Conservation (phyloP, 2,329 filamentous ascomycete genomes). For the Arthrinium phaeospermum region DNA sequence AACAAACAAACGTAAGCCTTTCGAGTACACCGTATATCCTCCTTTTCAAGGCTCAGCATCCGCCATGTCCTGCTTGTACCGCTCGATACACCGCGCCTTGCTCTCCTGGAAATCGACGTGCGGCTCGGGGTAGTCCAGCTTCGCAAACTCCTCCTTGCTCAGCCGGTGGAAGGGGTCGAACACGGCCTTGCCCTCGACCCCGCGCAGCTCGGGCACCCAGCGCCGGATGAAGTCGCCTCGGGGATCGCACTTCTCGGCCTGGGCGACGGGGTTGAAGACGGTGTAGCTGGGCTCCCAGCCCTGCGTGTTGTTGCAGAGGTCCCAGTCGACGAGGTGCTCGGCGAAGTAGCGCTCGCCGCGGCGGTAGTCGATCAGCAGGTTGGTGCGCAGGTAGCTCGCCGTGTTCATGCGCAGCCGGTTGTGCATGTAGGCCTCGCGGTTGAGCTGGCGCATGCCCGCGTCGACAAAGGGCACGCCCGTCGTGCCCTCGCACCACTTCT, state of each 20-base stretch:
- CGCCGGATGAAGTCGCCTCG: conserved; percentile 68
- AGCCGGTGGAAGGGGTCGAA: conserved; percentile 69
- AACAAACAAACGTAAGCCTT: neutral
- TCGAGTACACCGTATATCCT: neutral
- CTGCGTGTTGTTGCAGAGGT: conserved; percentile 67
- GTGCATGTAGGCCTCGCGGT: conserved; percentile 65
- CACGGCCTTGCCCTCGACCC: conserved; percentile 62
- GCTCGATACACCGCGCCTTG: conserved; percentile 62
- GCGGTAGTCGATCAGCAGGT: conserved; percentile 69
- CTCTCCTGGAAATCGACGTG: conserved; percentile 67
- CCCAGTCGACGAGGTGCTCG: conserved; percentile 65
- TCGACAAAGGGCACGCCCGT: conserved; percentile 72
- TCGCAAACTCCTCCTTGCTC: conserved; percentile 53
- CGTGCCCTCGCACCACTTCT: conserved; percentile 63
- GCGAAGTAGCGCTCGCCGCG: conserved; percentile 70
- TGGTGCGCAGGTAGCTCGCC: conserved; percentile 67
- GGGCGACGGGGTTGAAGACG: conserved; percentile 72
- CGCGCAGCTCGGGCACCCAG: conserved; percentile 69
- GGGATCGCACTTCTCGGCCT: conserved; percentile 72
- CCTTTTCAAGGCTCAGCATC: conserved; percentile 29
- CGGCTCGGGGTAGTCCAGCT: conserved; percentile 64
- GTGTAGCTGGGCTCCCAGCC: conserved; percentile 77
- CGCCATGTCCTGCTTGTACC: conserved; percentile 59
- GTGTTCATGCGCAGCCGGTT: conserved; percentile 71
- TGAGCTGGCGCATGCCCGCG: conserved; percentile 69